phyloP scores from a whole-genome alignment of 2,329 filamentous ascomycete genomes.

The Claviceps lovelessii region DNA sequence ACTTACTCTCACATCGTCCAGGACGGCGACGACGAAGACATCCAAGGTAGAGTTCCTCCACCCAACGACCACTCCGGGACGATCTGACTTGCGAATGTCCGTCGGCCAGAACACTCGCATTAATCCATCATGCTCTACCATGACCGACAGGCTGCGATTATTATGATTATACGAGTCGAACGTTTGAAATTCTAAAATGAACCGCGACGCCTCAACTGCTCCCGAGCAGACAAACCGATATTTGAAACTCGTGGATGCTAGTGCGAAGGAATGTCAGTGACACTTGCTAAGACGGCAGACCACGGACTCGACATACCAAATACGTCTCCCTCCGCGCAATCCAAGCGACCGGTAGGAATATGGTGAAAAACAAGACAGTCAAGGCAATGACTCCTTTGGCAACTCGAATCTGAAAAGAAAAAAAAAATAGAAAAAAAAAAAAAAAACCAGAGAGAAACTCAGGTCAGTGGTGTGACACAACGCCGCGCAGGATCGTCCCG shows the following conservation, averaged over 20 bases:
- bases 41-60: conserved; percentile 91
- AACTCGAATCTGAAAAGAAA: conserved; percentile 51
- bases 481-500: neutral
- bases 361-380: conserved; percentile 68
- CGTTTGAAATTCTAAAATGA: conserved; percentile 54
- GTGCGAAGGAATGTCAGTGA: neutral
- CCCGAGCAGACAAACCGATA: conserved; percentile 79
- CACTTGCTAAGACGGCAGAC: neutral
- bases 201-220: conserved; percentile 84
- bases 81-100: conserved; percentile 57
- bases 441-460: neutral
- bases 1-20: conserved; percentile 80
- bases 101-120: conserved; percentile 98
- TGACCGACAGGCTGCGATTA: conserved; percentile 30
- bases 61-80: conserved; percentile 77
- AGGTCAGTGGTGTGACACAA: neutral
- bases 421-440: neutral
- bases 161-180: conserved; percentile 12
- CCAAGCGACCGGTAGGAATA: conserved; percentile 72
- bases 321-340: conserved; percentile 68
- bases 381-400: conserved; percentile 74
- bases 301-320: conserved; percentile 42
- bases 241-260: conserved; percentile 71
- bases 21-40: conserved; percentile 74
- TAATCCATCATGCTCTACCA: conserved; percentile 68